phyloP scores from a whole-genome alignment of 2,329 filamentous ascomycete genomes.

The Fusarium sterilihyphosum region DNA sequence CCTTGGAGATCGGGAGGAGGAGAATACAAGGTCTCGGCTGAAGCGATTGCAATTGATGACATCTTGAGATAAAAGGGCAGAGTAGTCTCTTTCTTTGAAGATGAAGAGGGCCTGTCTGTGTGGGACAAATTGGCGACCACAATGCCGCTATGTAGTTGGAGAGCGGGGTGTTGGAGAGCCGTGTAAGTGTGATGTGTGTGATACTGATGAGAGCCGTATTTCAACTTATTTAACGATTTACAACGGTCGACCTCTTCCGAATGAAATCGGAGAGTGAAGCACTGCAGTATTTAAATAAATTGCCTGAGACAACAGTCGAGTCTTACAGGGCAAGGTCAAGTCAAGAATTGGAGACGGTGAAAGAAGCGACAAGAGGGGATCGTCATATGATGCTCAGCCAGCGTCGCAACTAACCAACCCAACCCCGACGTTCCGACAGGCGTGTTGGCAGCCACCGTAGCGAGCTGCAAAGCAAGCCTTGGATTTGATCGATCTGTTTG shows the following conservation, averaged over 20 bases:
- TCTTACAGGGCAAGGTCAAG: background rate
- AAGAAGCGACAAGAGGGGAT: conserved; percentile 34
- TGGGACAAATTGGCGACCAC: conserved; percentile 20
- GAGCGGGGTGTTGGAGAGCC: conserved; percentile 5
- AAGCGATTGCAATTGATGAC: conserved; percentile 42
- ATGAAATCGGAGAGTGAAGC: background rate
- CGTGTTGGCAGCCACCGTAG: conserved; percentile 3
- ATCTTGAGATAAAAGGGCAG: conserved; percentile 20
- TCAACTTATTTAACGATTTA: background rate
- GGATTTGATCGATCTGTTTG: conserved; percentile 5
- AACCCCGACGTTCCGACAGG: conserved; percentile 13
- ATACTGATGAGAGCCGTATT: conserved; percentile 8
- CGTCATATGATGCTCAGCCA: conserved; percentile 40
- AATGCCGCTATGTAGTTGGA: conserved; percentile 11
- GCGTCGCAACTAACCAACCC: conserved; percentile 19
- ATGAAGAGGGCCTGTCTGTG: background rate
- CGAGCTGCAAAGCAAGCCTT: conserved; percentile 5
- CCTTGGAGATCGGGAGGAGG: conserved; percentile 33
- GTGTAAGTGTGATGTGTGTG: conserved; percentile 33
- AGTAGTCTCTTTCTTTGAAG: background rate
- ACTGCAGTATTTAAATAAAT: conserved; percentile 4
- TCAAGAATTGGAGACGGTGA: conserved; percentile 20
- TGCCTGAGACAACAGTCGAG: background rate
- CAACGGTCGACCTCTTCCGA: background rate
- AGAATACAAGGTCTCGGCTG: conserved; percentile 40